These are phyloP conservation scores for Clohesyomyces aquaticus DNA, from an alignment of 495 filamentous ascomycete genomes.

Conservation along the genomic window DNA sequence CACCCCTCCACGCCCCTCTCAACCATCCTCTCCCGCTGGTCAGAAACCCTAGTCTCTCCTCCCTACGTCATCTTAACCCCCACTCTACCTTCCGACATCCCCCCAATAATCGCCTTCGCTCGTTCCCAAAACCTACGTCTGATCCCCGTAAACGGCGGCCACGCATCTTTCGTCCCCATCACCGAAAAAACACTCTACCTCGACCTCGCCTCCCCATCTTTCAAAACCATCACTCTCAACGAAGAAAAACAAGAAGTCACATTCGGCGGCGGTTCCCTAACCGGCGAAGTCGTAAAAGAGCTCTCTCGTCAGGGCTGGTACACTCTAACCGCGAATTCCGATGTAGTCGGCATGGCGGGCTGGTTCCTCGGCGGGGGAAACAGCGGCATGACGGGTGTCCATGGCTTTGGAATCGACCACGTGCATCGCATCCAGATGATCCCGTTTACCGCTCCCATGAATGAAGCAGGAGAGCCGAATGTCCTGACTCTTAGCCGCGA, in stretches of 20 bases:
- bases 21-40: slow-evolving; percentile 24
- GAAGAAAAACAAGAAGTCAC: slow-evolving; percentile 12
- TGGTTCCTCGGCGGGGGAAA: slow-evolving; percentile 18
- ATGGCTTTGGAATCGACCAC: slow-evolving; percentile 31
- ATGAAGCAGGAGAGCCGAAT: not conserved
- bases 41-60: slow-evolving; percentile 4
- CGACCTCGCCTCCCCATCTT: slow-evolving; percentile 10
- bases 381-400: slow-evolving; percentile 5
- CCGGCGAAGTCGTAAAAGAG: slow-evolving; percentile 13
- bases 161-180: slow-evolving; percentile 28
- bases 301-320: slow-evolving; percentile 19
- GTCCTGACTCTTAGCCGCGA: not conserved
- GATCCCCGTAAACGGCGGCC: slow-evolving; percentile 19
- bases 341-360: slow-evolving; percentile 25
- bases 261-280: slow-evolving; percentile 15
- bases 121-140: slow-evolving; percentile 6
- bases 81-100: slow-evolving; percentile 16
- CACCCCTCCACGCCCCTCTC: slow-evolving; percentile 3
- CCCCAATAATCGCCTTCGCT: slow-evolving; percentile 16
- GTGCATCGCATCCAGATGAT: slow-evolving; percentile 14
- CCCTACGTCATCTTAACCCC: slow-evolving; percentile 19
- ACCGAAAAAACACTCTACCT: slow-evolving; percentile 22
- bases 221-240: slow-evolving; percentile 16
- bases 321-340: slow-evolving; percentile 15
- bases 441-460: not conserved